phyloP scores from a whole-genome alignment of 2,329 filamentous ascomycete genomes.

The Colletotrichum agaves region DNA sequence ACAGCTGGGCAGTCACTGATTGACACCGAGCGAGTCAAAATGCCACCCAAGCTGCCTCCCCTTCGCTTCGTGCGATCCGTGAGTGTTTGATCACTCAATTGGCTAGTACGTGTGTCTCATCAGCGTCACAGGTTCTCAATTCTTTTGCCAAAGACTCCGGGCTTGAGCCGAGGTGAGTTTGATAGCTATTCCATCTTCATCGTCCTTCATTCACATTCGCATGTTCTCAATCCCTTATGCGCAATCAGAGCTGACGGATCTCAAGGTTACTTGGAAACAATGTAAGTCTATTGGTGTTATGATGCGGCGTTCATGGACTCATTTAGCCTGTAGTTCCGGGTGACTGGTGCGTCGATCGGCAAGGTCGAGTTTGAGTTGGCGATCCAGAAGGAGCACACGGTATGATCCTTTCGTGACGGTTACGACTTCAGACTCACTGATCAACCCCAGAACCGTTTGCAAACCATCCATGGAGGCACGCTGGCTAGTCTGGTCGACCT shows the following conservation, averaged over 20 bases:
- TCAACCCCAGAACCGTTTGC: conserved; percentile 72
- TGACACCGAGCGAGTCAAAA: background rate
- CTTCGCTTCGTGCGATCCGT: conserved; percentile 63
- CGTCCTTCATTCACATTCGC: background rate
- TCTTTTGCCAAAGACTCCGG: conserved; percentile 89
- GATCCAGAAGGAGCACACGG: conserved; percentile 80
- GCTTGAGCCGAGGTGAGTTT: conserved; percentile 81
- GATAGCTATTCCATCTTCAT: background rate
- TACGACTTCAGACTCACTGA: background rate
- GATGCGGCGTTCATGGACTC: background rate
- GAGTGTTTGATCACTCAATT: conserved; percentile 43
- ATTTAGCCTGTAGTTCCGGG: conserved; percentile 65
- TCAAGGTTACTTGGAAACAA: conserved; percentile 54
- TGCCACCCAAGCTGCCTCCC: conserved; percentile 38
- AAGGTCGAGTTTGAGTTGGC: conserved; percentile 80
- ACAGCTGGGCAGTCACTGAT: background rate
- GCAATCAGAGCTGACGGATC: background rate
- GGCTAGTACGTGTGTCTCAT: background rate
- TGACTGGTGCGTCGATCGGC: conserved; percentile 72
- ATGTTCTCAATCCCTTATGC: background rate
- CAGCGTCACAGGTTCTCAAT: conserved; percentile 74
- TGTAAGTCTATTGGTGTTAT: conserved; percentile 43
- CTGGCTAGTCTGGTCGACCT: conserved; percentile 80
- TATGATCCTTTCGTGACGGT: conserved; percentile 48
- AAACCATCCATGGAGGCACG: conserved; percentile 81